These are phyloP conservation scores for Sporothrix brasiliensis DNA, from an alignment of 2,329 filamentous ascomycete genomes.

Conservation along the genomic window DNA sequence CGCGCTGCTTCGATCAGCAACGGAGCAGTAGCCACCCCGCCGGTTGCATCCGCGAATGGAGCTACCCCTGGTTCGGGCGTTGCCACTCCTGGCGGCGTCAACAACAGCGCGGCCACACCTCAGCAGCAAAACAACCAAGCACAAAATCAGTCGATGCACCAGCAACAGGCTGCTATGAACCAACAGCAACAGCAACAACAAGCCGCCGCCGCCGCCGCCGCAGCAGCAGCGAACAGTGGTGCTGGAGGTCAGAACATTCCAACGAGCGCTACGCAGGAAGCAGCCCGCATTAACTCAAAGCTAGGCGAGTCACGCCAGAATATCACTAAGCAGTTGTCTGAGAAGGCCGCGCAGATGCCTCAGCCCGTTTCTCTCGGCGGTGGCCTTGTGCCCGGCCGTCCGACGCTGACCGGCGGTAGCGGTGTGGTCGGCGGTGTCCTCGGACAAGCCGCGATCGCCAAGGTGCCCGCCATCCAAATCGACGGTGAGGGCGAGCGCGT, in stretches of 20 bases:
- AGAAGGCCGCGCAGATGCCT: slow-evolving; percentile 68
- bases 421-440: slow-evolving; percentile 80
- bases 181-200: slow-evolving; percentile 76
- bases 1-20: slow-evolving; percentile 38
- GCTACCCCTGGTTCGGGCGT: neutral
- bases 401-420: slow-evolving; percentile 80
- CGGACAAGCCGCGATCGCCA: slow-evolving; percentile 81
- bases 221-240: slow-evolving; percentile 17
- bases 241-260: slow-evolving; percentile 2
- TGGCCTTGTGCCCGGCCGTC: slow-evolving; percentile 67
- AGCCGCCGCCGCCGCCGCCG: slow-evolving; percentile 44
- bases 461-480: slow-evolving; percentile 79
- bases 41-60: slow-evolving; percentile 26
- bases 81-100: slow-evolving; percentile 24
- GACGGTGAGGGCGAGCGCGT: slow-evolving; percentile 92
- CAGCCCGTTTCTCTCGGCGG: slow-evolving; percentile 70
- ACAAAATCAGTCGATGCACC: slow-evolving; percentile 36
- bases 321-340: slow-evolving; percentile 77
- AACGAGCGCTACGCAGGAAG: slow-evolving; percentile 8
- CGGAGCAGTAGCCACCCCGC: slow-evolving; percentile 31
- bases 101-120: slow-evolving; percentile 30
- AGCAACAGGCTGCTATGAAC: slow-evolving; percentile 51
- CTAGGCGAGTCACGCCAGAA: slow-evolving; percentile 66
- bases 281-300: slow-evolving; percentile 39
- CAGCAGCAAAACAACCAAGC: slow-evolving; percentile 28